These are phyloP conservation scores for Stereocaulon alpinum DNA, from an alignment of 495 filamentous ascomycete species.

Conservation along the genomic window DNA sequence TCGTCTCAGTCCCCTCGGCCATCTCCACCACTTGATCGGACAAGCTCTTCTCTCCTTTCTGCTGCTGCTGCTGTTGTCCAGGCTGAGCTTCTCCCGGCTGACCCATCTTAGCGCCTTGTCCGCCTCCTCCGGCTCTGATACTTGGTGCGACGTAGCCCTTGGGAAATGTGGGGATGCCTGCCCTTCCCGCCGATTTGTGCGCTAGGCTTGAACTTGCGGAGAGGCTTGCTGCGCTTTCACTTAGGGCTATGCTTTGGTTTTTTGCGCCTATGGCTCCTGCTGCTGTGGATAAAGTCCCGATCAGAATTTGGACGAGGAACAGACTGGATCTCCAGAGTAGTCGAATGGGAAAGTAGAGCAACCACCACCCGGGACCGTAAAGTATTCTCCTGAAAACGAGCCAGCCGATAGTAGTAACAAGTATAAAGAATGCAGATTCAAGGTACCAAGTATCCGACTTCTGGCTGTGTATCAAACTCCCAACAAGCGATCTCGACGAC, in stretches of 20 bases:
- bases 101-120: constrained; percentile 26
- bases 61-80: constrained; percentile 7
- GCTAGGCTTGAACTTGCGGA: constrained; percentile 33
- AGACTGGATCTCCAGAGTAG: constrained; percentile 44
- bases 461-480: constrained; percentile 68
- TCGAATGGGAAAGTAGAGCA: constrained; percentile 70
- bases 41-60: constrained; percentile 31
- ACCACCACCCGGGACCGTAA: constrained; percentile 84
- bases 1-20: constrained; percentile 38
- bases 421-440: constrained; percentile 72
- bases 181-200: constrained; percentile 28
- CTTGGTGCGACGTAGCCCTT: constrained; percentile 23
- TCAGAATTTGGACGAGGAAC: constrained; percentile 24
- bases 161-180: constrained; percentile 25
- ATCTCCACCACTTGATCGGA: constrained; percentile 47
- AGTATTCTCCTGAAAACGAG: constrained; percentile 71
- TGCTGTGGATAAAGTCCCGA: constrained; percentile 30
- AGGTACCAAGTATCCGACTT: constrained; percentile 98
- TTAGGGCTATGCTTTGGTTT: constrained; percentile 24
- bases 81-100: constrained; percentile 12
- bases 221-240: constrained; percentile 28
- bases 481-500: constrained; percentile 62
- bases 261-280: constrained; percentile 30
- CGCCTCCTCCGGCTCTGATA: constrained; percentile 31
- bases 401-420: constrained; percentile 70